These are phyloP conservation scores for Penicillium freii DNA, from an alignment of 2,329 filamentous ascomycete genomes.

Conservation along the genomic window DNA sequence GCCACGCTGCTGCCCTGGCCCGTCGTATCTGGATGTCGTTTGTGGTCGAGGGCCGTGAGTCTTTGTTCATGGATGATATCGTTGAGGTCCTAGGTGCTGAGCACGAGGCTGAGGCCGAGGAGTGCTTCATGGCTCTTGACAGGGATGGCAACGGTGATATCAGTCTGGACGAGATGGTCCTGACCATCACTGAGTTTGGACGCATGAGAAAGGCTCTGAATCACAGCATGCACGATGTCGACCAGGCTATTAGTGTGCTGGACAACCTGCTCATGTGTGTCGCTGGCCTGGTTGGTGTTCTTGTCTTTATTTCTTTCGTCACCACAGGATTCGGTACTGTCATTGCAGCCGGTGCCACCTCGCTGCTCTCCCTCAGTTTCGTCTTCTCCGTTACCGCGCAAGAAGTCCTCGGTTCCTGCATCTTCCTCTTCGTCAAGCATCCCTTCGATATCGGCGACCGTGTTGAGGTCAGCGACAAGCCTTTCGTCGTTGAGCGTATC, in stretches of 20 bases:
- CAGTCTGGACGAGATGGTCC: constrained; percentile 90
- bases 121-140: constrained; percentile 79
- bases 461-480: constrained; percentile 69
- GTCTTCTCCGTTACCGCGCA: constrained; percentile 89
- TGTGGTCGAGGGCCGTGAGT: constrained; percentile 82
- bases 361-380: constrained; percentile 92
- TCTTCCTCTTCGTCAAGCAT: constrained; percentile 98
- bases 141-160: constrained; percentile 90
- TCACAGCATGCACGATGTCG: constrained; percentile 95
- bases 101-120: constrained; percentile 74
- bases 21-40: constrained; percentile 97
- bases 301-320: constrained; percentile 89
- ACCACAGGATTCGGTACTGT: constrained; percentile 81
- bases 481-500: constrained; percentile 86
- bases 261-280: constrained; percentile 82
- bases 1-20: constrained; percentile 87
- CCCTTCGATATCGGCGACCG: constrained; percentile 95
- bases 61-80: constrained; percentile 77
- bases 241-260: constrained; percentile 86
- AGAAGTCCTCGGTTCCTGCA: constrained; percentile 96
- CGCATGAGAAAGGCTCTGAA: constrained; percentile 84
- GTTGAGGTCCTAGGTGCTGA: constrained; percentile 78
- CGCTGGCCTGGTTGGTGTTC: constrained; percentile 74
- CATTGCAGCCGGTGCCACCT: constrained; percentile 84
- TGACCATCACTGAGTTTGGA: constrained; percentile 79